Evolutionary conservation across 257 asterid genomes (phyloP), one percentile per base, ranked within the genome.

Genomic region (Euphrasia confusa): DNA sequence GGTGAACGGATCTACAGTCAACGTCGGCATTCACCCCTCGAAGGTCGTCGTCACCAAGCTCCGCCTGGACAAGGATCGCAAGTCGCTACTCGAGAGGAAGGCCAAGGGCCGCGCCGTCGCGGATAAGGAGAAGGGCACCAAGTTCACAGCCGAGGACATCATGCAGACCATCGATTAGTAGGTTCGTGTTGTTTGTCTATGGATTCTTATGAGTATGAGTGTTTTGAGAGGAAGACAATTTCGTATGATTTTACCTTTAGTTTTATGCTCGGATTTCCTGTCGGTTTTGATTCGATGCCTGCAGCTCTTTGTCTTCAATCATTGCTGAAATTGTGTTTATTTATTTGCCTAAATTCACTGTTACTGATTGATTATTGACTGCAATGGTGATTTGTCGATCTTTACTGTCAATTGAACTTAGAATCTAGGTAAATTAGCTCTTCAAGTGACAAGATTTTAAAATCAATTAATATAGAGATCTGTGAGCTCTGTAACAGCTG

Each of bases 41-140:
- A 83, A 86, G 71, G 91, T 83, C 10, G 81, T 81, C 2, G 52
- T 86, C 65, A 78, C 84, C 11, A 86, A 86, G 85, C 87, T 86
- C 30, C 77, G 83, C 37, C 74, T 86, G 9, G 91, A 86, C 13
- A 86, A 83, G 82, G 91, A 86, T 40, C 78, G 95, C 3, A 86
- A 81, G n/a, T 71, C 81, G 13, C 73, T 83, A 66, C 64, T 86
- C 9, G 89, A 86, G 50, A 82, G 85, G 71, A 86, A 86, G 75
- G 89, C 95, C 0, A 86, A 81, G 78, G 95, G 91, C 7, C 82
- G 89, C 59, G 84, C 83, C 58, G 84, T 80, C 48, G 80, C 87
- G 6, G 92, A 84, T 54, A 86, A 84, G 80, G 92, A 82, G 10
- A 86, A 86, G 77, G 92, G 92, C 0, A 74, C 83, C 2, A 86